These are phyloP conservation scores for Pulchroboletus neoregius DNA, from an alignment of 1,284 basidiomycete species.

Conservation along the genomic window DNA sequence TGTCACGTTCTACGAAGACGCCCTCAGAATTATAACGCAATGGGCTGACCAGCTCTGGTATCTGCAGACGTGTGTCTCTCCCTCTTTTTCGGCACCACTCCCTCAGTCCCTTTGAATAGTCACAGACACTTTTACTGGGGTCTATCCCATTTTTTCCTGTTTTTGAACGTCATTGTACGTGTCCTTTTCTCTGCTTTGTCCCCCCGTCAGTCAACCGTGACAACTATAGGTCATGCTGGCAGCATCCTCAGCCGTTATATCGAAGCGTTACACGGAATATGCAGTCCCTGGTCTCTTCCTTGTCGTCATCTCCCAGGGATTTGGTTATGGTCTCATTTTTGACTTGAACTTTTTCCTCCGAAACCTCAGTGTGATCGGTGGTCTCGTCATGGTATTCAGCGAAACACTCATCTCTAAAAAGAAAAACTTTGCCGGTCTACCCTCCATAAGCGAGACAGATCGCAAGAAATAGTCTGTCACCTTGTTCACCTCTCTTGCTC, in stretches of 20 bases:
- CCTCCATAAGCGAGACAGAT: slow-evolving; percentile 89
- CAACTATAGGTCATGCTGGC: slow-evolving; percentile 78
- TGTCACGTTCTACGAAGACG: slow-evolving; percentile 97
- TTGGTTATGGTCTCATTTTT: slow-evolving; percentile 93
- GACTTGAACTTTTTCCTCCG: slow-evolving; percentile 99
- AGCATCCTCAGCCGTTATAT: slow-evolving; percentile 86
- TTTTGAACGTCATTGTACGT: slow-evolving; percentile 89
- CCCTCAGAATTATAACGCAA: slow-evolving; percentile 89
- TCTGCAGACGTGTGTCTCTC: slow-evolving; percentile 65
- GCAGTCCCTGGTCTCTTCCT: slow-evolving; percentile 85
- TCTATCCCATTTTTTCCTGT: slow-evolving; percentile 87
- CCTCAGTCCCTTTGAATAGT: slow-evolving; percentile 39
- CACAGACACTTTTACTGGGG: slow-evolving; percentile 96
- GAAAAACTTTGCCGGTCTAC: slow-evolving; percentile 89
- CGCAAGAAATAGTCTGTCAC: slow-evolving; percentile 90
- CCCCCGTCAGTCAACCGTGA: not conserved
- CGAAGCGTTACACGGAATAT: slow-evolving; percentile 84
- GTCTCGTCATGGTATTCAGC: slow-evolving; percentile 96
- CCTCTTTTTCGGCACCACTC: not conserved
- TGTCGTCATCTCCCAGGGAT: slow-evolving; percentile 93
- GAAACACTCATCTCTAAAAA: slow-evolving; percentile 89
- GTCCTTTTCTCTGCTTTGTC: not conserved
- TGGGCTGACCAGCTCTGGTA: slow-evolving; percentile 98
- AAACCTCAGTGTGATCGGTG: slow-evolving; percentile 89
- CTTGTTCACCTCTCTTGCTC: slow-evolving; percentile 1